These are phyloP conservation scores for Trypanosoma scelopori DNA, from an alignment of 208 protist genomes.

Conservation along the genomic window DNA sequence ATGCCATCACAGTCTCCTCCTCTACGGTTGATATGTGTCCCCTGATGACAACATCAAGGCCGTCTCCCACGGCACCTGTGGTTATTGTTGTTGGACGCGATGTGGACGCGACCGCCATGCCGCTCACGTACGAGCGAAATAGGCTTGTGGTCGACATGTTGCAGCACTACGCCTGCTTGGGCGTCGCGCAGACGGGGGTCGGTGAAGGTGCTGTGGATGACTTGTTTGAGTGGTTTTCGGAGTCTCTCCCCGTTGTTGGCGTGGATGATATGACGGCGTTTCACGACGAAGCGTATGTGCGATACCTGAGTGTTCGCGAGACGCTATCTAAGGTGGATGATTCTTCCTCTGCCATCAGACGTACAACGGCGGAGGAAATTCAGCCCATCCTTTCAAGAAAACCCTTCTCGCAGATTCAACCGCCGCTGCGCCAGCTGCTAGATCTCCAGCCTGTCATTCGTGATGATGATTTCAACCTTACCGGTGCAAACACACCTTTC, in stretches of 20 bases:
- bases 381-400: slow-evolving; percentile 21
- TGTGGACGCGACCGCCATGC: slow-evolving; percentile 40
- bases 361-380: slow-evolving; percentile 23
- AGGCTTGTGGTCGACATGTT: slow-evolving; percentile 40
- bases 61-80: slow-evolving; percentile 15
- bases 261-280: slow-evolving; percentile 39
- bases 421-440: slow-evolving; percentile 12
- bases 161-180: slow-evolving; percentile 39
- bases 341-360: slow-evolving; percentile 13
- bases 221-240: slow-evolving; percentile 27
- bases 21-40: background rate
- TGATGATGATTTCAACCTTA: slow-evolving; percentile 39
- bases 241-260: slow-evolving; percentile 31
- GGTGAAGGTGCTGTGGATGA: background rate
- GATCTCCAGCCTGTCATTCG: slow-evolving; percentile 31
- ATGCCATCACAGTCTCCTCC: background rate
- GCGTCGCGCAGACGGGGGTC: slow-evolving; percentile 19
- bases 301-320: slow-evolving; percentile 43
- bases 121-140: slow-evolving; percentile 40
- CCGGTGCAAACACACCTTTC: slow-evolving; percentile 36
- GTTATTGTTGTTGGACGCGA: slow-evolving; percentile 38
- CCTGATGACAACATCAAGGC: background rate
- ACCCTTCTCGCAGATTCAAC: slow-evolving; percentile 8
- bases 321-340: slow-evolving; percentile 46
- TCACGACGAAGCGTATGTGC: slow-evolving; percentile 42